Percentiles rank a stretch among this genome's conserved stretches.
Evolutionary conservation across 495 filamentous ascomycete species (phyloP).

Genomic region (Poronia punctata): DNA sequence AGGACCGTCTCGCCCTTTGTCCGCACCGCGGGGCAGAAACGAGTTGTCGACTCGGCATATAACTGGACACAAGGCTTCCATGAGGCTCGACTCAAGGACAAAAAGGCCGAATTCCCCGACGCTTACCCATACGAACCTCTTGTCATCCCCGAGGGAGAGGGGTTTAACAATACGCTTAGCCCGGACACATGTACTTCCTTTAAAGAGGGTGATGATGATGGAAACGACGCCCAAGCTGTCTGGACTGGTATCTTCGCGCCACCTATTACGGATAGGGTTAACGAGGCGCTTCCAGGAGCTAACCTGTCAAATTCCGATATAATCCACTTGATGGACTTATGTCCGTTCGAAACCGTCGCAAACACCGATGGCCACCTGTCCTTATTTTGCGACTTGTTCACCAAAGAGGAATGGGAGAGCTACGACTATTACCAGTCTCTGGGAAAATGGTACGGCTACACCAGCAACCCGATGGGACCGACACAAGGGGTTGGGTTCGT

Average conservation of each 20-base stretch:
- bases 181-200: conserved; percentile 63
- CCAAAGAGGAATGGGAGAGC: conserved; percentile 55
- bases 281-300: conserved; percentile 52
- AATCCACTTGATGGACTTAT: conserved; percentile 74
- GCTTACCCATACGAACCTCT: conserved; percentile 51
- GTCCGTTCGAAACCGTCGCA: conserved; percentile 71
- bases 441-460: conserved; percentile 74
- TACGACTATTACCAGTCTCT: conserved; percentile 75
- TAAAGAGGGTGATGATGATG: conserved; percentile 42
- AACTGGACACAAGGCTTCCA: conserved; percentile 70
- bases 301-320: conserved; percentile 52
- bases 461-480: conserved; percentile 65
- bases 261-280: conserved; percentile 55
- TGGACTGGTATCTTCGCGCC: conserved; percentile 55
- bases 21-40: conserved; percentile 59
- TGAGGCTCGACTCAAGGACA: conserved; percentile 43
- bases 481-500: conserved; percentile 79
- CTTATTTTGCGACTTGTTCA: conserved; percentile 68
- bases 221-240: conserved; percentile 38
- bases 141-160: conserved; percentile 54
- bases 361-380: conserved; percentile 37
- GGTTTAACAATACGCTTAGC: conserved; percentile 70
- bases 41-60: conserved; percentile 66
- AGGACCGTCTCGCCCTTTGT: conserved; percentile 56
- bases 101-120: conserved; percentile 20